A percentile compares a stretch with the other conserved stretches of the same genome.
These are phyloP conservation scores for cucumber (Cucumis sativus) DNA, from an alignment of 306 rosid genomes.

Conservation along the genomic window Cucumber_9930_V3 NC_026657.2:8722001-8722500, in stretches of 20 bases:
- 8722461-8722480: not conserved
- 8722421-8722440: no score
- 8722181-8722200: not conserved
- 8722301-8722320: no score
- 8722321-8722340: no score
- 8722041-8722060: not conserved
- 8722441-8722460: not conserved
- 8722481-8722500: not conserved
- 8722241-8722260: not conserved
- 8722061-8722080: not conserved
- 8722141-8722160: not conserved
- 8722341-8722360: no score
- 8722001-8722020: not conserved
- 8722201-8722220: not conserved
- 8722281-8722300: not conserved
- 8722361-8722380: no score
- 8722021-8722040: not conserved
- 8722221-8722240: not conserved
- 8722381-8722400: no score
- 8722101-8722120: not conserved
- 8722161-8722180: not conserved
- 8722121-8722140: not conserved
- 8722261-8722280: not conserved
- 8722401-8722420: no score
- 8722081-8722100: not conserved